Evolutionary conservation across 164 flowering plant genomes (phyloP).

Genomic region (Umbilicus rupestris): DNA sequence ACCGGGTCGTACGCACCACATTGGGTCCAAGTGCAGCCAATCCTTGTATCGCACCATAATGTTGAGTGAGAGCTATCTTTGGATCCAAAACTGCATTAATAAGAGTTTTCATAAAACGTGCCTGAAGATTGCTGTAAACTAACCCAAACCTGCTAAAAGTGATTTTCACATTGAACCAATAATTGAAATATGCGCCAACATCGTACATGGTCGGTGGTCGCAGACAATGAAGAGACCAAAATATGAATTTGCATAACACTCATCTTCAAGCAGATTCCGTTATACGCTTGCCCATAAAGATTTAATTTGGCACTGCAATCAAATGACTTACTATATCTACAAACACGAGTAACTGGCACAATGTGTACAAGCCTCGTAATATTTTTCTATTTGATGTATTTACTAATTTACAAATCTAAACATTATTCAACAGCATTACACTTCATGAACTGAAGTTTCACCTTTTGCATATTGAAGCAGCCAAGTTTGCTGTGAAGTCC

Average conservation of each 20-base stretch:
- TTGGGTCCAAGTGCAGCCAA: slow-evolving; percentile 77
- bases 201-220: neutral
- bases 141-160: slow-evolving; percentile 63
- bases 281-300: neutral
- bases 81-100: slow-evolving; percentile 88
- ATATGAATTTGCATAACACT: neutral
- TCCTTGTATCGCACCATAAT: slow-evolving; percentile 96
- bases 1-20: slow-evolving; percentile 51
- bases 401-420: neutral
- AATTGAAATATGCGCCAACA: neutral
- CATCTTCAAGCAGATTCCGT: neutral
- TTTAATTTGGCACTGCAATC: neutral
- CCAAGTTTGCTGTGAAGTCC: slow-evolving; percentile 68
- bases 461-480: slow-evolving; percentile 90
- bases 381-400: neutral
- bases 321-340: neutral
- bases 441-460: neutral
- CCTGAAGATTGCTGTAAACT: slow-evolving; percentile 71
- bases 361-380: neutral
- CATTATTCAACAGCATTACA: neutral
- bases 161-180: neutral
- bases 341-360: neutral
- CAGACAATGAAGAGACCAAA: neutral
- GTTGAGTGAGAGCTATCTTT: slow-evolving; percentile 67
- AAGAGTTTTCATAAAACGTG: slow-evolving; percentile 78